A percentile compares a stretch with the other conserved stretches of the same genome.
Conservation (phyloP, 2,329 filamentous ascomycete genomes). For the Claviceps quebecensis region DNA sequence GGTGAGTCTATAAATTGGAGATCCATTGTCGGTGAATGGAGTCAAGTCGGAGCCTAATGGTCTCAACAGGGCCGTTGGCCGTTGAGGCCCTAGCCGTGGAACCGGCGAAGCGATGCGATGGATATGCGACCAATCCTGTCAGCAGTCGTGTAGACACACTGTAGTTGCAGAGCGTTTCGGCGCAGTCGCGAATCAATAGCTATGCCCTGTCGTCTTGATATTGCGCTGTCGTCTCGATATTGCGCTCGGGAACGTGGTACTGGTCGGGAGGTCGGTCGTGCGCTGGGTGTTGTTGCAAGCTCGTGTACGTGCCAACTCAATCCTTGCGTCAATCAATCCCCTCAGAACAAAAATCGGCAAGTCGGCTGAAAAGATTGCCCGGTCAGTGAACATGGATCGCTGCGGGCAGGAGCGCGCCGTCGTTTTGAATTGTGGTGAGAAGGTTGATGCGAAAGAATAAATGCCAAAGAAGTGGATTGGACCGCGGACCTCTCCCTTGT, state of each 20-base stretch:
- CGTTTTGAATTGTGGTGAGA: not conserved
- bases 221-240: not conserved
- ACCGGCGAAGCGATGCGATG: not conserved
- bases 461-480: not conserved
- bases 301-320: not conserved
- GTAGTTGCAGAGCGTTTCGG: not conserved
- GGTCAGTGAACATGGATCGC: not conserved
- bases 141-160: not conserved
- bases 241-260: not conserved
- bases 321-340: not conserved
- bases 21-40: constrained; percentile 11
- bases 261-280: not conserved
- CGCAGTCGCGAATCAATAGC: not conserved
- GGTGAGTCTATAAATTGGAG: constrained; percentile 5
- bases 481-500: not conserved
- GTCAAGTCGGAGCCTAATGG: not conserved
- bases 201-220: not conserved
- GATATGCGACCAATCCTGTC: not conserved
- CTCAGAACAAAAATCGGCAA: not conserved
- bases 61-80: not conserved
- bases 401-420: not conserved
- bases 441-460: not conserved
- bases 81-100: not conserved
- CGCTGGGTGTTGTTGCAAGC: not conserved
- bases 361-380: not conserved